phyloP scores from a whole-genome alignment of 1,284 basidiomycete genomes.

The Coriolopsis trogii region DNA sequence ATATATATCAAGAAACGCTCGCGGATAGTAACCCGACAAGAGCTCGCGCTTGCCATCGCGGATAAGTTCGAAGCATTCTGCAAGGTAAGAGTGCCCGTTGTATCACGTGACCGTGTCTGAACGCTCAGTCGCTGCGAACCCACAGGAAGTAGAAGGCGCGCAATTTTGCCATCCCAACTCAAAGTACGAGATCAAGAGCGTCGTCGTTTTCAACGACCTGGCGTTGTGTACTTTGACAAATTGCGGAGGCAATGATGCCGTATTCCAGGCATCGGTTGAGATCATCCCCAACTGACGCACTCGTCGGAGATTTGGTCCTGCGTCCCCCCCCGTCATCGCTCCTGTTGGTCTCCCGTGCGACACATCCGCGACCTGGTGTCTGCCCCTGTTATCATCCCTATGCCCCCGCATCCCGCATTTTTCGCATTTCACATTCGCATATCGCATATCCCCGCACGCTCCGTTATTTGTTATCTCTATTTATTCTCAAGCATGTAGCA shows the following conservation, averaged over 20 bases:
- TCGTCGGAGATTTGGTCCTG: background rate
- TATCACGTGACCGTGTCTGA: slow-evolving; percentile 5
- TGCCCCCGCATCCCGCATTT: background rate
- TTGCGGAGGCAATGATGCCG: background rate
- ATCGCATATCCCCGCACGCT: background rate
- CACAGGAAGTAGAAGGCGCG: too few species aligned
- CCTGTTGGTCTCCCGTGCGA: background rate
- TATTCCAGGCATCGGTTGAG: slow-evolving; percentile 13
- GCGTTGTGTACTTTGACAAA: background rate
- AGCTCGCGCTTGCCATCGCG: background rate
- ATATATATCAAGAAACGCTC: background rate
- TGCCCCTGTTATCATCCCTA: too few species aligned
- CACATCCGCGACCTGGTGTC: background rate
- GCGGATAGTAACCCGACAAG: background rate
- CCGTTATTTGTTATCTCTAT: slow-evolving; percentile 10
- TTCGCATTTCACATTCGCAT: background rate
- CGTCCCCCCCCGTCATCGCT: background rate
- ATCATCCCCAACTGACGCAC: background rate
- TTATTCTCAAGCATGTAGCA: too few species aligned
- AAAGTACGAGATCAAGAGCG: background rate
- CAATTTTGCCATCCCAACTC: background rate
- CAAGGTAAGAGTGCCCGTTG: background rate
- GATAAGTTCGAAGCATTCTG: background rate
- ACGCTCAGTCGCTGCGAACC: background rate
- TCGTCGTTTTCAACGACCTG: background rate